Evolutionary conservation across 495 filamentous ascomycete species (phyloP).

Genomic region (Hapsidospora chrysogenum): DNA sequence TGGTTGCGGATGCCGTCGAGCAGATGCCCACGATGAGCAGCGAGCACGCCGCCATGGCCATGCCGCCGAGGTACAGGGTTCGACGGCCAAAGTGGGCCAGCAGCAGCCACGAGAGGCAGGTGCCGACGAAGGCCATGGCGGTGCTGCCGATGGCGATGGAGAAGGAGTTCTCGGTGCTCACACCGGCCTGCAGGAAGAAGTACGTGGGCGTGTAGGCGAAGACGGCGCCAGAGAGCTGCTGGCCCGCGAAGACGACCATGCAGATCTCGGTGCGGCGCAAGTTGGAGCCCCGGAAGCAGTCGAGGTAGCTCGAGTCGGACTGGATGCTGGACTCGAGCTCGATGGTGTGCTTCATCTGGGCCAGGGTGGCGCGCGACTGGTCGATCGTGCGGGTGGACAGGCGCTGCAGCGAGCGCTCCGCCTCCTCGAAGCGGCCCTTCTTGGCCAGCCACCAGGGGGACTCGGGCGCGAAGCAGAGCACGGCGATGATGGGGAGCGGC

Average conservation of each 20-base stretch:
- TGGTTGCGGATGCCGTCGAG: slow-evolving; percentile 3
- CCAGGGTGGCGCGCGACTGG: slow-evolving; percentile 14
- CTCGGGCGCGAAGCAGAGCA: slow-evolving; percentile 44
- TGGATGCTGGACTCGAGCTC: slow-evolving; percentile 39
- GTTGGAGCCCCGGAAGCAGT: slow-evolving; percentile 49
- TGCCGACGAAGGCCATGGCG: slow-evolving; percentile 28
- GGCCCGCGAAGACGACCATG: slow-evolving; percentile 47
- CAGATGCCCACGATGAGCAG: slow-evolving; percentile 1
- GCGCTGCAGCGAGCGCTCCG: slow-evolving; percentile 30
- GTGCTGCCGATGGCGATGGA: slow-evolving; percentile 12
- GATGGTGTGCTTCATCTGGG: slow-evolving; percentile 55
- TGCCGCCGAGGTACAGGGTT: neutral
- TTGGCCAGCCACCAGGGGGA: slow-evolving; percentile 59
- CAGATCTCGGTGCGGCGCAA: slow-evolving; percentile 47
- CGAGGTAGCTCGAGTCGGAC: slow-evolving; percentile 29
- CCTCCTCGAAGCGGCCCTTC: slow-evolving; percentile 34
- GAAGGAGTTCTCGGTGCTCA: slow-evolving; percentile 34
- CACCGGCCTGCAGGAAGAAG: slow-evolving; percentile 48
- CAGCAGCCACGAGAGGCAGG: slow-evolving; percentile 8
- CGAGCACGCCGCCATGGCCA: neutral
- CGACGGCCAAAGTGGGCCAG: slow-evolving; percentile 2
- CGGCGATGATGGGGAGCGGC: slow-evolving; percentile 37
- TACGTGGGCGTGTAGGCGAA: slow-evolving; percentile 54
- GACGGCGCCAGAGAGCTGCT: slow-evolving; percentile 45
- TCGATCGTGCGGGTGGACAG: slow-evolving; percentile 28